Percentiles rank a stretch among this genome's conserved stretches.
Conservation (phyloP, 345 rosid genomes). For the Euphorbia tirucalli region DNA sequence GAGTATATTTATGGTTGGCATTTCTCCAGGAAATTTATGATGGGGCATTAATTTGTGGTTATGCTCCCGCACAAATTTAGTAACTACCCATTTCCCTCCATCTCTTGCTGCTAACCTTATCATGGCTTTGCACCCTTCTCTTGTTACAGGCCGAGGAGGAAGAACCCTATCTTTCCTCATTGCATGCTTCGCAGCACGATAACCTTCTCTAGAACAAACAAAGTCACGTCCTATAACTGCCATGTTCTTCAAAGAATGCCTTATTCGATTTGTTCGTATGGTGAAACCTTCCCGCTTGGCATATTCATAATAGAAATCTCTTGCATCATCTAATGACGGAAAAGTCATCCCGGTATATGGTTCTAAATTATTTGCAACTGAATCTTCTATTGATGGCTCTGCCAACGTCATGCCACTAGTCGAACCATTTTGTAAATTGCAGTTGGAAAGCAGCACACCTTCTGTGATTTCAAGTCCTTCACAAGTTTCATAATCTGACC, state of each 20-base stretch:
- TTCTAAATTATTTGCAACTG: conserved; percentile 19
- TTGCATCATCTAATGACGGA: conserved; percentile 35
- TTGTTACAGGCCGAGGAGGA: conserved; percentile 41
- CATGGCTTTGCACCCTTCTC: conserved; percentile 52
- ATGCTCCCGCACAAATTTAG: conserved; percentile 39
- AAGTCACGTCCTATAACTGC: conserved; percentile 41
- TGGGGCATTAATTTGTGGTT: conserved; percentile 38
- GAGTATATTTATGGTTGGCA: conserved; percentile 36
- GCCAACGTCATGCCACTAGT: conserved; percentile 19
- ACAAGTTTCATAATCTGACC: conserved; percentile 29
- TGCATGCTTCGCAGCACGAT: conserved; percentile 35
- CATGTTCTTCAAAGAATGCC: conserved; percentile 39
- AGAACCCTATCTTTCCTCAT: conserved; percentile 40
- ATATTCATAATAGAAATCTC: conserved; percentile 43
- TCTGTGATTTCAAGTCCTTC: conserved; percentile 20
- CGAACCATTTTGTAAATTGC: conserved; percentile 10
- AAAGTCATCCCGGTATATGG: conserved; percentile 36
- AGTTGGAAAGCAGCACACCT: conserved; percentile 17
- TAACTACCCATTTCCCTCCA: conserved; percentile 40
- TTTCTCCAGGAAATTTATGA: conserved; percentile 34
- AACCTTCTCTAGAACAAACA: conserved; percentile 42
- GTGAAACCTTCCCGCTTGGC: conserved; percentile 39
- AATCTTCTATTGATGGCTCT: conserved; percentile 19
- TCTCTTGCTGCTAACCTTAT: conserved; percentile 46
- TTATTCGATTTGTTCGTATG: conserved; percentile 38